Conservation (phyloP, 345 rosid genomes). For the Mercurialis annua region DNA sequence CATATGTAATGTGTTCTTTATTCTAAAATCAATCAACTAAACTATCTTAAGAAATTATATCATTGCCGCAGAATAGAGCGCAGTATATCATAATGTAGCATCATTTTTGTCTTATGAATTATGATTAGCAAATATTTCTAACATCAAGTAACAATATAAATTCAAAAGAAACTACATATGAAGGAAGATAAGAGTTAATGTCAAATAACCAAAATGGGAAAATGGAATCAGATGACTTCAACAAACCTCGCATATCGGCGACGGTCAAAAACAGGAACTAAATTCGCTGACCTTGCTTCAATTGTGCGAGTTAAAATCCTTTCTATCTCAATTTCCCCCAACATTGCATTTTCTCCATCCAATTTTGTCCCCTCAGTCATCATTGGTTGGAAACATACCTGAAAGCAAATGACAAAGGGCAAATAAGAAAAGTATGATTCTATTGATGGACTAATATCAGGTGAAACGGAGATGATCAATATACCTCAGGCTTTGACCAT, state of each 20-base stretch:
- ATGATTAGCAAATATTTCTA: not conserved
- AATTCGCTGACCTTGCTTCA: slow-evolving; percentile 62
- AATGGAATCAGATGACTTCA: not conserved
- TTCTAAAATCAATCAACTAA: not conserved
- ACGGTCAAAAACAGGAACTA: slow-evolving; percentile 66
- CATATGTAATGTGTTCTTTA: too few relatives aligned
- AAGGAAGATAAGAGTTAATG: slow-evolving; percentile 5
- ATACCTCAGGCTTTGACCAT: slow-evolving; percentile 80
- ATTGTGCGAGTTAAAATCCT: slow-evolving; percentile 49
- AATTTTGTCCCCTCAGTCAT: slow-evolving; percentile 22
- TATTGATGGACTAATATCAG: not conserved
- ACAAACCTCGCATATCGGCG: slow-evolving; percentile 47
- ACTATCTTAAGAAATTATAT: not conserved
- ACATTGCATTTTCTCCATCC: slow-evolving; percentile 38
- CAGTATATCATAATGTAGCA: not conserved
- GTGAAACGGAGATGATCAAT: slow-evolving; percentile 3
- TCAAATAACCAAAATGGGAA: not conserved
- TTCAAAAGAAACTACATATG: not conserved
- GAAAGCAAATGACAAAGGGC: slow-evolving; percentile 25
- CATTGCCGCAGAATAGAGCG: not conserved
- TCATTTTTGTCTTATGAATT: not conserved
- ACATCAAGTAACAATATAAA: not conserved
- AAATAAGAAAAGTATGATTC: not conserved
- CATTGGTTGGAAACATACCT: slow-evolving; percentile 64
- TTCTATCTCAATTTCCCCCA: slow-evolving; percentile 73